A percentile compares a stretch with the other conserved stretches of the same genome.
Conservation (phyloP, 1,284 basidiomycete species). For the Neonothopanus nambi region DNA sequence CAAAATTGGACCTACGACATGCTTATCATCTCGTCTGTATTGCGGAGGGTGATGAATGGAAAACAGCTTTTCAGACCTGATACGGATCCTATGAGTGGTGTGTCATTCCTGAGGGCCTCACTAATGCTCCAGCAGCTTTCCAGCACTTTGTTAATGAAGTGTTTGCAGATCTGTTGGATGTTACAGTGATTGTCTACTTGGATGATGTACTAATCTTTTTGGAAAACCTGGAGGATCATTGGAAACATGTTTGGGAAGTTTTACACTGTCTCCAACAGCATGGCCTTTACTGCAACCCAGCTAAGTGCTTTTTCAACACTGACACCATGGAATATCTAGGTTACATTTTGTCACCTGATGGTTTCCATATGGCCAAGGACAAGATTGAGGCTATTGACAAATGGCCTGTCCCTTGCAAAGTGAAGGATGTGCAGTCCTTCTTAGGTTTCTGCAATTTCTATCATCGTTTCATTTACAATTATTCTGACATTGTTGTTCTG, state of each 20-base stretch:
- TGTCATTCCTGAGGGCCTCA: conserved; percentile 3
- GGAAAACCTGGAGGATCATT: not conserved
- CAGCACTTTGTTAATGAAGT: not conserved
- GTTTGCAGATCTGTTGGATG: not conserved
- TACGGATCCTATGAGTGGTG: not conserved
- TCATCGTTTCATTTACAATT: conserved; percentile 1
- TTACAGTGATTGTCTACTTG: not conserved
- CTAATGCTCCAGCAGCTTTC: conserved; percentile 2
- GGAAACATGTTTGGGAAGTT: not conserved
- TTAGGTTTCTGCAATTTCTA: conserved; percentile 6
- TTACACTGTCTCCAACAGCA: not conserved
- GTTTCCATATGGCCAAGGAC: conserved; percentile 11
- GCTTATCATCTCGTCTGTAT: conserved; percentile 31
- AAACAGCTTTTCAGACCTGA: conserved; percentile 13
- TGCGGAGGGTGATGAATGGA: conserved; percentile 28
- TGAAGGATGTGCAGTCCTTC: conserved; percentile 14
- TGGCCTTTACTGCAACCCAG: not conserved
- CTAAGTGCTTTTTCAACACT: conserved; percentile 17
- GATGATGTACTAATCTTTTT: conserved; percentile 3
- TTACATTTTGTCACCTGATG: conserved; percentile 18
- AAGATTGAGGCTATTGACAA: not conserved
- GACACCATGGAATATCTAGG: conserved; percentile 20
- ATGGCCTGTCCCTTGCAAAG: conserved; percentile 1
- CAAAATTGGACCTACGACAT: conserved; percentile 25
- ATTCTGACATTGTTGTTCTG: conserved; percentile 19